A percentile compares a stretch with the other conserved stretches of the same genome.
Evolutionary conservation across 2,329 filamentous ascomycete species (phyloP).

Genomic region (Eutypa lata): DNA sequence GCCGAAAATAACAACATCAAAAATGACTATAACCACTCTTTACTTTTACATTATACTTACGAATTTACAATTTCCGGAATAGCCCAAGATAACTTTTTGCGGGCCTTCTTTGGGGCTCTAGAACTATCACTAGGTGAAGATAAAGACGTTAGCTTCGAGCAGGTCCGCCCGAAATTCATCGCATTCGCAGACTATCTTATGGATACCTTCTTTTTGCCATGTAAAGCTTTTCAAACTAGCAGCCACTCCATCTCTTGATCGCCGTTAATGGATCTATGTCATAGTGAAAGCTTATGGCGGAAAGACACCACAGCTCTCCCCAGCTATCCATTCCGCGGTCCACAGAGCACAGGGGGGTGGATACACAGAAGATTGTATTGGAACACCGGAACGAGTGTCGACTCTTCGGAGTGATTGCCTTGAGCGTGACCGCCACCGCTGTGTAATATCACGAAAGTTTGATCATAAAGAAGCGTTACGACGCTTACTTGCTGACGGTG

Average conservation of each 20-base stretch:
- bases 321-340: conserved; percentile 19
- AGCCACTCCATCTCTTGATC: conserved; percentile 1
- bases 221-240: conserved; percentile 7
- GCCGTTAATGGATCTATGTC: conserved; percentile 1
- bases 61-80: conserved; percentile 20
- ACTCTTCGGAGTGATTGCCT: conserved; percentile 23
- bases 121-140: conserved; percentile 10
- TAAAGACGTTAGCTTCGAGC: conserved; percentile 11
- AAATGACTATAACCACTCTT: conserved; percentile 17
- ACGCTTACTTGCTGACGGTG: conserved; percentile 10
- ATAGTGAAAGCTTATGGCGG: conserved; percentile 22
- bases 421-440: conserved; percentile 25
- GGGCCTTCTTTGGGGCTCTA: conserved; percentile 22
- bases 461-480: conserved; percentile 6
- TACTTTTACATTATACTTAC: conserved; percentile 23
- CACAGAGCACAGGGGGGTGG: conserved; percentile 14
- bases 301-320: conserved; percentile 23
- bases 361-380: conserved; percentile 9
- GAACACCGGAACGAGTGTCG: conserved; percentile 20
- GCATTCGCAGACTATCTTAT: conserved; percentile 23
- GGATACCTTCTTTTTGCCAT: conserved; percentile 24
- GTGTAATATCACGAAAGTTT: conserved; percentile 23
- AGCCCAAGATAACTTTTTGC: conserved; percentile 21
- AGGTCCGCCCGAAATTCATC: conserved; percentile 11
- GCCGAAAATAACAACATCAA: conserved; percentile 3